A percentile compares a stretch with the other conserved stretches of the same genome.
Conservation (phyloP, 352 stramenopile species). For the Globisporangium rhizosaccharum region DNA sequence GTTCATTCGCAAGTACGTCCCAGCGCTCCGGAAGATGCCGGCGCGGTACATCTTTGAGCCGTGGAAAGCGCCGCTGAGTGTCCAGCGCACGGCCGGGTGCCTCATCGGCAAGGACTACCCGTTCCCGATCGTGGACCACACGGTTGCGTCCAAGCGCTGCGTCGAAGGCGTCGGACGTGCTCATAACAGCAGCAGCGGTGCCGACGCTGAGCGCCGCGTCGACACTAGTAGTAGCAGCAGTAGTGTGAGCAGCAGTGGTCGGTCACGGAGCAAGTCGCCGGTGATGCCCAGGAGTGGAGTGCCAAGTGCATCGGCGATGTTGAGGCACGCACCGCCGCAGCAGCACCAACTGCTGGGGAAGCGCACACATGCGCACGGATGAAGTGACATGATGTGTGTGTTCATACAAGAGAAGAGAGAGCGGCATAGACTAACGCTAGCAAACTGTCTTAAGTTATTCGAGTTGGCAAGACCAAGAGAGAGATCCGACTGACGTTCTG, state of each 20-base stretch:
- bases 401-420: not conserved
- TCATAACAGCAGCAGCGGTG: constrained; percentile 8
- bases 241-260: not conserved
- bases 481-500: no score
- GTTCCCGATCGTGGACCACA: constrained; percentile 93
- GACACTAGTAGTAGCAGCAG: not conserved
- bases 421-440: no score
- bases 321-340: not conserved
- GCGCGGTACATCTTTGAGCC: constrained; percentile 96
- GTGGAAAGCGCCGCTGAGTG: constrained; percentile 89
- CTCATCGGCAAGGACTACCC: constrained; percentile 94
- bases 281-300: not conserved
- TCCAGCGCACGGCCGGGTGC: constrained; percentile 83
- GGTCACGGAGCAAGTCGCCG: not conserved
- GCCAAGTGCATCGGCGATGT: not conserved
- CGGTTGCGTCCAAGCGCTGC: constrained; percentile 85
- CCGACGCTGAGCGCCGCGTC: constrained; percentile 4
- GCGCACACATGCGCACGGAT: constrained; percentile 3
- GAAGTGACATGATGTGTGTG: not conserved
- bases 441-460: no score
- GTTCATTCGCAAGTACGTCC: constrained; percentile 92
- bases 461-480: no score
- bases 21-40: constrained; percentile 87
- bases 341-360: not conserved
- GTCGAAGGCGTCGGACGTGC: constrained; percentile 82